Percentiles rank a stretch among this genome's conserved stretches.
Evolutionary conservation across 1,139 yeast genomes (phyloP).

Genomic region (Martiniozyma asiatica): DNA sequence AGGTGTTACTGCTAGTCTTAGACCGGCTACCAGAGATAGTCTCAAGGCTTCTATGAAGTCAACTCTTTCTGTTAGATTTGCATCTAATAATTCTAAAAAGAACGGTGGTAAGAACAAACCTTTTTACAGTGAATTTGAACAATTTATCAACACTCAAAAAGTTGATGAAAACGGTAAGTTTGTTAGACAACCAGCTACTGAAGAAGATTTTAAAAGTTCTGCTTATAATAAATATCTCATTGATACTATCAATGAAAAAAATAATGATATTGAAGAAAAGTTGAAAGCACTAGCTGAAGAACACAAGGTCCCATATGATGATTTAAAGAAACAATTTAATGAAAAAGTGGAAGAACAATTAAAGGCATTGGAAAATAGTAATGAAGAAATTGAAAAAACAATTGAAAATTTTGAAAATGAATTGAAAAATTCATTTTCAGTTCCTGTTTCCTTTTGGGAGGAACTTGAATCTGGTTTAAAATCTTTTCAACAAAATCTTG

Average conservation of each 20-base stretch:
- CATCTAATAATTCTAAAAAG: too few relatives aligned
- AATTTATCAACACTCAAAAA: constrained; percentile 39
- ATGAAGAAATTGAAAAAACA: constrained; percentile 7
- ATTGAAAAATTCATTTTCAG: constrained; percentile 10
- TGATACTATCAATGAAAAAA: constrained; percentile 13
- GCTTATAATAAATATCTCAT: constrained; percentile 12
- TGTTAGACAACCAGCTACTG: constrained; percentile 12
- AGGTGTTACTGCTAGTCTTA: too few relatives aligned
- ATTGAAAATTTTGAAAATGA: constrained; percentile 10
- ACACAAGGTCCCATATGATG: constrained; percentile 12
- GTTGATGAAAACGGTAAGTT: constrained; percentile 35
- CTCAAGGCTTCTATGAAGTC: too few relatives aligned
- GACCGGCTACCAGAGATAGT: too few relatives aligned
- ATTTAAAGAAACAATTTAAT: constrained; percentile 13
- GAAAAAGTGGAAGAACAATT: constrained; percentile 11
- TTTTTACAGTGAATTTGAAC: constrained; percentile 30
- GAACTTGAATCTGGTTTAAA: constrained; percentile 12
- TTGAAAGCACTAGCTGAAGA: constrained; percentile 14
- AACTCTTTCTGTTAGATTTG: too few relatives aligned
- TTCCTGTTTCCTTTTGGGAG: constrained; percentile 6
- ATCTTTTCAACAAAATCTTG: constrained; percentile 10
- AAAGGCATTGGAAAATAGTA: constrained; percentile 3
- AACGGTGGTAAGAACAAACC: too few relatives aligned
- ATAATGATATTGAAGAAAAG: constrained; percentile 15
- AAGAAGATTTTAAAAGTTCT: constrained; percentile 14